These are phyloP conservation scores for Entomortierella lignicola DNA, from an alignment of 192 early-diverging fungal genomes.

Conservation along the genomic window DNA sequence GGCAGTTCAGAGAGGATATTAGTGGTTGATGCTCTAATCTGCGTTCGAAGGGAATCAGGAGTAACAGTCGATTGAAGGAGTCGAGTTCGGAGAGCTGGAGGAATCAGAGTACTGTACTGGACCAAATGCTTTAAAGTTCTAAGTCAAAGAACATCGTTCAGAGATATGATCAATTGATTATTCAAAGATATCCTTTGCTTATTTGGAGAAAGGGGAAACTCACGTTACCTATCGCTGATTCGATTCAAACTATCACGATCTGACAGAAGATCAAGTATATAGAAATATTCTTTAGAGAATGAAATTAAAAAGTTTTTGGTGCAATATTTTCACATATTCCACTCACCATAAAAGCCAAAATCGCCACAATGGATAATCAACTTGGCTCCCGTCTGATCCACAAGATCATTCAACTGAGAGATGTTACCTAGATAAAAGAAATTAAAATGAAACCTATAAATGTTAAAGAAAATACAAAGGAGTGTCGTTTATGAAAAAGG, in stretches of 20 bases:
- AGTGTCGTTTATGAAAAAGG: no score
- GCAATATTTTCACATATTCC: not conserved
- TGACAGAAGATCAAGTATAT: constrained; percentile 12
- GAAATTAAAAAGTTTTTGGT: not conserved
- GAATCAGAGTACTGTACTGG: constrained; percentile 67
- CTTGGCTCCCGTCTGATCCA: constrained; percentile 63
- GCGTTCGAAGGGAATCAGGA: constrained; percentile 54
- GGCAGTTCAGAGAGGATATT: constrained; percentile 68
- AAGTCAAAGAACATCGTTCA: constrained; percentile 9
- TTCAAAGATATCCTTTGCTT: no score
- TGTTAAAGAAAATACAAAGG: no score
- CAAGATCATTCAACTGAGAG: constrained; percentile 67
- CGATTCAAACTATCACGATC: constrained; percentile 61
- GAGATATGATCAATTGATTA: not conserved
- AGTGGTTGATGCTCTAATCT: constrained; percentile 50
- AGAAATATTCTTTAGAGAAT: not conserved
- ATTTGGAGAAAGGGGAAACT: no score
- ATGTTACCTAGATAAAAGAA: constrained; percentile 65
- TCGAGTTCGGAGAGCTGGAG: constrained; percentile 50
- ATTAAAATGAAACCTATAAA: no score
- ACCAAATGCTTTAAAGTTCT: constrained; percentile 68
- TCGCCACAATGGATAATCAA: constrained; percentile 70
- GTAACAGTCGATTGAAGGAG: constrained; percentile 51
- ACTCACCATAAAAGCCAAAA: constrained; percentile 71
- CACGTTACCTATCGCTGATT: constrained; percentile 62